These are phyloP conservation scores for Symbiodinium natans DNA, from an alignment of 73 alveolate genomes.

Conservation along the genomic window DNA sequence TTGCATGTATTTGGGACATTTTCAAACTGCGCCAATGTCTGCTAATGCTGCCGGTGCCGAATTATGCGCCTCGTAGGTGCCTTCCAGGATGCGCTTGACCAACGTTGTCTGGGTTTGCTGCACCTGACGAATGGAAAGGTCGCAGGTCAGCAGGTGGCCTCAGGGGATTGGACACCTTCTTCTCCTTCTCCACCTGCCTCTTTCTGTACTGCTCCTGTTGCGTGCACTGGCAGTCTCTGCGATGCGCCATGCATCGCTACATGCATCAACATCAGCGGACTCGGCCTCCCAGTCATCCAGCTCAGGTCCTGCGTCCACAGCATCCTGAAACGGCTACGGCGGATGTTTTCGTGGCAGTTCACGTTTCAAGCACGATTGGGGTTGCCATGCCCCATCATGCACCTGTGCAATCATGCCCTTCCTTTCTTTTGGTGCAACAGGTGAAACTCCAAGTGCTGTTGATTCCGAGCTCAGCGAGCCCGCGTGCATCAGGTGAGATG, in stretches of 20 bases:
- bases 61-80: constrained; percentile 35
- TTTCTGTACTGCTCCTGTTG: constrained; percentile 18
- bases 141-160: background rate
- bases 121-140: background rate
- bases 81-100: constrained; percentile 62
- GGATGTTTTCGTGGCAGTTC: background rate
- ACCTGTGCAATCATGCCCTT: too few relatives aligned
- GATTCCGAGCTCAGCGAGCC: background rate
- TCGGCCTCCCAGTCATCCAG: constrained; percentile 75
- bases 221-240: background rate
- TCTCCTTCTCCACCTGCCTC: constrained; percentile 68
- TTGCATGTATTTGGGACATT: too few relatives aligned
- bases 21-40: too few relatives aligned
- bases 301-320: constrained; percentile 72
- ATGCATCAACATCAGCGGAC: background rate
- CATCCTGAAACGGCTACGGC: background rate
- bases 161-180: background rate
- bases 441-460: background rate
- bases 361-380: too few relatives aligned
- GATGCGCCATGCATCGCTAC: background rate
- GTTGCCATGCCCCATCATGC: too few relatives aligned
- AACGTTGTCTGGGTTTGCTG: constrained; percentile 47
- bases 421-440: background rate
- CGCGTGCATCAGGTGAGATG: too few relatives aligned
- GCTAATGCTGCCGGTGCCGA: too few relatives aligned